Evolutionary conservation across 2,329 filamentous ascomycete genomes (phyloP), one percentile per base, ranked within the genome.

Genomic region (Chaetomium strumarium): DNA sequence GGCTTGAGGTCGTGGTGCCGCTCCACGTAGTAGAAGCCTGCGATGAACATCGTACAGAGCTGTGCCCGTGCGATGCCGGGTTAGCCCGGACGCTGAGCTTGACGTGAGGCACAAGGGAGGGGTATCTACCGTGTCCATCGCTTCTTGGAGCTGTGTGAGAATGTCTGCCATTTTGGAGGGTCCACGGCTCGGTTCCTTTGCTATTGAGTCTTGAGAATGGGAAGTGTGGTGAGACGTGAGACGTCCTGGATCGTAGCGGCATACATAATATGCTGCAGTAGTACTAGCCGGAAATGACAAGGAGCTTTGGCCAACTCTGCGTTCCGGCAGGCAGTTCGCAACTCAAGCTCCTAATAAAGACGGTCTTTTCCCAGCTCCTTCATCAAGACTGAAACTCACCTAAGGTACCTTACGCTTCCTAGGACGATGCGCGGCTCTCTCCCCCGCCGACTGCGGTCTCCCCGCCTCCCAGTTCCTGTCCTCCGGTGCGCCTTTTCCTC

Each of bases 101-200:
- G 54, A 46, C 13, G 24, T 29, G 14, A 37, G 12, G 14, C 12
- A 8, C 10, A n/a, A 36, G n/a, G 14, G 24, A 12, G n/a, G 38
- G 51, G 43, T 12, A 43, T 69, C 33, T 72, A 88, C 88, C 77
- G 90, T 83, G 64, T 93, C 88, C 55, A 92, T 81, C 68, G 87
- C 85, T 72, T 93, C 88, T 70, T 95, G 89, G 53, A 93, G 76
- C 68, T 93, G 88, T 1, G 89, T 92, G 53, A 95, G 77, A 57
- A 85, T 77, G 66, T 95, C 89, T 29, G 79, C 79, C 83, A 90
- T 90, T 7, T 58, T 51, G 19, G 38, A 10, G 1, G 30, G 38
- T 2, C 16, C 6, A 29, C 11, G 8, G 12, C 19, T 9, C 13
- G 20, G 12, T 13, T 17, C 3, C 8, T 40, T 4, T 14, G 20